Conservation (phyloP, 139 green algal genomes). For the Chlorella sp. region DNA sequence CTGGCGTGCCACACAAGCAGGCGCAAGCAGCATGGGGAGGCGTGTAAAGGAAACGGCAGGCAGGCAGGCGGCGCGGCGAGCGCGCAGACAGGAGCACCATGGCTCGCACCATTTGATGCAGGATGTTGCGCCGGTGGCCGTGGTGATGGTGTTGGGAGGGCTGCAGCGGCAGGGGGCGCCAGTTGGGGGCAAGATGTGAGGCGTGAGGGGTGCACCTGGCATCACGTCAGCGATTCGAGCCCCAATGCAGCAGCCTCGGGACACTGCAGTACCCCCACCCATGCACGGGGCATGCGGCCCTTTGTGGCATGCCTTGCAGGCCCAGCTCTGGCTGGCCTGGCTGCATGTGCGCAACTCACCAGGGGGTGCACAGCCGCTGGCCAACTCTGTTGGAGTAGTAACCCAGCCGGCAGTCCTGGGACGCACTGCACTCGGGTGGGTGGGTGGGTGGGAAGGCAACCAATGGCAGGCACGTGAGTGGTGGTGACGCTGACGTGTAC, state of each 20-base stretch:
- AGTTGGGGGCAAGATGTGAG: too few species aligned
- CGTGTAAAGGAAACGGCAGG: too few species aligned
- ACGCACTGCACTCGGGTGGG: neutral
- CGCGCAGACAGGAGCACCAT: too few species aligned
- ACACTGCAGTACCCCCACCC: neutral
- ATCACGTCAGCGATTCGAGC: too few species aligned
- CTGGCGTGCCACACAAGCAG: neutral
- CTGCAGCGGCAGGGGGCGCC: neutral
- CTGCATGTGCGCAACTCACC: neutral
- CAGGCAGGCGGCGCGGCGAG: too few species aligned
- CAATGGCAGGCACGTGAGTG: neutral
- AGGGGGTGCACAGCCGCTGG: neutral
- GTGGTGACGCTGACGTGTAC: too few species aligned
- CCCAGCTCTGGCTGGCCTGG: neutral
- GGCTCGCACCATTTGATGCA: neutral
- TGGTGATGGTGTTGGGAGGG: neutral
- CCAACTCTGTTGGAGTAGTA: neutral
- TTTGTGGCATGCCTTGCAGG: neutral
- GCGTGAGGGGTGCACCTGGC: too few species aligned
- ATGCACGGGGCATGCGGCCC: neutral
- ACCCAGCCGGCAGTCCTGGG: neutral
- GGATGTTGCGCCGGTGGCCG: neutral
- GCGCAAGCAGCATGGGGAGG: neutral
- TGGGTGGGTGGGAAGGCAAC: neutral
- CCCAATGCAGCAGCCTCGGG: neutral